Percentiles rank a stretch among this genome's conserved stretches.
These are phyloP conservation scores for Amanita phalloides DNA, from an alignment of 768 basidiomycete genomes.

Conservation along the genomic window DNA sequence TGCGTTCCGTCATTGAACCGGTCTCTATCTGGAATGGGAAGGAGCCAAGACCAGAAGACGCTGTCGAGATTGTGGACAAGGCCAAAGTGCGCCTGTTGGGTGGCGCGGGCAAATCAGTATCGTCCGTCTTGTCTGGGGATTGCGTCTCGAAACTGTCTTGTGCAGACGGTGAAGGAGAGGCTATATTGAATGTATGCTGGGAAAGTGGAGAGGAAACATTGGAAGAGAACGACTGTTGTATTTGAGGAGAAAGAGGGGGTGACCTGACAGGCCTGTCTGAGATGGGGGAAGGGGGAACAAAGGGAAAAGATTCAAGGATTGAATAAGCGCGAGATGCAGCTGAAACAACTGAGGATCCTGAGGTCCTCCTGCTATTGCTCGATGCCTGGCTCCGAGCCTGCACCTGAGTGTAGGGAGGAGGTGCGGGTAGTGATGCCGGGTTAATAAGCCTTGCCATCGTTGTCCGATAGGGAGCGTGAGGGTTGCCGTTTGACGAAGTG, in stretches of 20 bases:
- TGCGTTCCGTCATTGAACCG: slow-evolving; percentile 28
- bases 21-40: slow-evolving; percentile 84
- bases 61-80: slow-evolving; percentile 68
- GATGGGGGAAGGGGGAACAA: slow-evolving; percentile 84
- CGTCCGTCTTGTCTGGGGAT: slow-evolving; percentile 5
- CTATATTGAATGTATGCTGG: slow-evolving; percentile 35
- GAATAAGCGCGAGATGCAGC: slow-evolving; percentile 70
- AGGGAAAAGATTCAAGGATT: slow-evolving; percentile 79
- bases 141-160: slow-evolving; percentile 12
- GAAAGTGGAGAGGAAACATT: slow-evolving; percentile 51
- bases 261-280: slow-evolving; percentile 70
- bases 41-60: slow-evolving; percentile 71
- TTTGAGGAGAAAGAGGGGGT: slow-evolving; percentile 64
- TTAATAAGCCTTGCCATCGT: slow-evolving; percentile 55
- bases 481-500: slow-evolving; percentile 21
- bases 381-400: slow-evolving; percentile 44
- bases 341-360: slow-evolving; percentile 57
- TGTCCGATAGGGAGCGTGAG: slow-evolving; percentile 42
- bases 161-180: slow-evolving; percentile 30
- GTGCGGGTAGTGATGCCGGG: slow-evolving; percentile 41
- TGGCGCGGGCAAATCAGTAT: slow-evolving; percentile 33
- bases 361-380: slow-evolving; percentile 38
- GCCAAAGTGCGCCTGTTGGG: slow-evolving; percentile 55
- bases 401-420: slow-evolving; percentile 54
- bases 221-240: slow-evolving; percentile 39